Evolutionary conservation across 2,329 filamentous ascomycete genomes (phyloP).

Genomic region (Penicillium sp.): DNA sequence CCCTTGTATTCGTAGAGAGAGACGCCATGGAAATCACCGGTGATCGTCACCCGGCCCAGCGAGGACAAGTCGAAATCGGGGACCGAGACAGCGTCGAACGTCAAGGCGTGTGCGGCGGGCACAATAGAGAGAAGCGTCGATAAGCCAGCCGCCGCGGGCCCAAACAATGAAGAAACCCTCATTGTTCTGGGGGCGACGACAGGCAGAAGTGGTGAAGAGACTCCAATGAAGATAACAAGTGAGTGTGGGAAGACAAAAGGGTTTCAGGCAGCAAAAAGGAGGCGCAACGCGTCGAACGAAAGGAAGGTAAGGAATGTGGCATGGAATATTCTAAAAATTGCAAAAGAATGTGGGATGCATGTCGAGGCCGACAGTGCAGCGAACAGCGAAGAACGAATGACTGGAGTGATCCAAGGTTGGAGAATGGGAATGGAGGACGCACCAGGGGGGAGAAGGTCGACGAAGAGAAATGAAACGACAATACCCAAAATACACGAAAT

Average conservation of each 20-base stretch:
- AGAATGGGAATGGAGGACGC: neutral
- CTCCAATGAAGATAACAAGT: constrained; percentile 12
- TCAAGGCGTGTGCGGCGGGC: constrained; percentile 30
- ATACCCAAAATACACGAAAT: neutral
- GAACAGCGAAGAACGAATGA: constrained; percentile 15
- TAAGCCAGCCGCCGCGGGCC: constrained; percentile 44
- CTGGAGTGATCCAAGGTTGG: too few species aligned
- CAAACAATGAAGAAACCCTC: constrained; percentile 47
- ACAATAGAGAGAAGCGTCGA: constrained; percentile 31
- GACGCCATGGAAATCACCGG: constrained; percentile 85
- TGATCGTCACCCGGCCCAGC: constrained; percentile 79
- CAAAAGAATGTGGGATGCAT: constrained; percentile 18
- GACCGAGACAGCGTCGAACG: constrained; percentile 36
- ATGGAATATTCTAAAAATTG: constrained; percentile 8
- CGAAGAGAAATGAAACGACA: neutral
- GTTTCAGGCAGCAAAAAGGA: constrained; percentile 12
- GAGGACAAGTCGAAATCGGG: constrained; percentile 65
- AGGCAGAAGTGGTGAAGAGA: constrained; percentile 19
- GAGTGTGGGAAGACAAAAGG: constrained; percentile 14
- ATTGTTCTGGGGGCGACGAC: constrained; percentile 44
- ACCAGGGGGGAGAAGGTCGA: neutral
- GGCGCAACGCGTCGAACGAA: constrained; percentile 20
- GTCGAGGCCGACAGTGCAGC: constrained; percentile 11
- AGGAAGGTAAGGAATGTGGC: constrained; percentile 14
- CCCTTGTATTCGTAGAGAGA: constrained; percentile 83